phyloP scores from a whole-genome alignment of 495 filamentous ascomycete species.

The Penicillium ochrochloron region DNA sequence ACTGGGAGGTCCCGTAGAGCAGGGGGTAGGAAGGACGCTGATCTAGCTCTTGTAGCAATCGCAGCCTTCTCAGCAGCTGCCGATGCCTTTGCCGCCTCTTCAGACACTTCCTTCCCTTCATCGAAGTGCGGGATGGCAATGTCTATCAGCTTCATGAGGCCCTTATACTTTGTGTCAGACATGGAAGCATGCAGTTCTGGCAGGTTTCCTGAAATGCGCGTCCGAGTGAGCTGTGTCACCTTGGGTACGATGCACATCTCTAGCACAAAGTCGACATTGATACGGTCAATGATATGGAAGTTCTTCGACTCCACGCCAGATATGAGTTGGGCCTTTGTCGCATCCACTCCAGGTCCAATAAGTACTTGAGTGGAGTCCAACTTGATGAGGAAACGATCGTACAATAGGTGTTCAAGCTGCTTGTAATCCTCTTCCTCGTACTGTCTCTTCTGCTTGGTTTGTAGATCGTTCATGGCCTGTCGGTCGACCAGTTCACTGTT shows the following conservation, averaged over 20 bases:
- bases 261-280: constrained; percentile 93
- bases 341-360: constrained; percentile 91
- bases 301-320: constrained; percentile 69
- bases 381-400: constrained; percentile 92
- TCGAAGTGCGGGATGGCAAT: constrained; percentile 89
- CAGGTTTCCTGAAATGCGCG: constrained; percentile 87
- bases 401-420: constrained; percentile 86
- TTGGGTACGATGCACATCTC: constrained; percentile 94
- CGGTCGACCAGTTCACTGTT: constrained; percentile 93
- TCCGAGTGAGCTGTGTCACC: constrained; percentile 88
- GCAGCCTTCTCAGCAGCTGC: constrained; percentile 36
- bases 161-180: constrained; percentile 95
- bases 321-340: constrained; percentile 82
- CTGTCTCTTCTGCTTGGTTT: constrained; percentile 84
- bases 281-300: constrained; percentile 91
- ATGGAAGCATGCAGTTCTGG: constrained; percentile 89
- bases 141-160: constrained; percentile 92
- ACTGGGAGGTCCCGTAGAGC: constrained; percentile 74
- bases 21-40: constrained; percentile 67
- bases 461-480: constrained; percentile 82
- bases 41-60: constrained; percentile 50
- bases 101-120: constrained; percentile 44
- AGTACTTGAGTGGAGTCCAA: constrained; percentile 92
- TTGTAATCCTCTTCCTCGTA: constrained; percentile 90
- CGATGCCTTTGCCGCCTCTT: constrained; percentile 22